Conservation (phyloP, 1,284 basidiomycete species). For the Hemileia vastatrix region DNA sequence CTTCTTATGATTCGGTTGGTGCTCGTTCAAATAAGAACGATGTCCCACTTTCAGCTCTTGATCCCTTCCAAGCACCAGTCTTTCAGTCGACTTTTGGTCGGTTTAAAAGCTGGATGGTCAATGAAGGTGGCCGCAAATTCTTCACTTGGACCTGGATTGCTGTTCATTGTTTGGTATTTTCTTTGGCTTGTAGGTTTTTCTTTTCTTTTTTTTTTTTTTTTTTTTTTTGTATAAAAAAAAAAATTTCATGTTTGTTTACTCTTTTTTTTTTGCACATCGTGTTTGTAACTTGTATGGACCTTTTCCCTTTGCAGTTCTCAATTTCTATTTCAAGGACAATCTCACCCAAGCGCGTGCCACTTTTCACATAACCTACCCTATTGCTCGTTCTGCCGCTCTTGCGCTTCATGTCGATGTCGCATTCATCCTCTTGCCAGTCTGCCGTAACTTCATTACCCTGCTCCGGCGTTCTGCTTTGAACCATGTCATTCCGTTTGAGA, state of each 20-base stretch:
- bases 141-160: constrained; percentile 4
- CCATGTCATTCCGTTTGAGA: constrained; percentile 58
- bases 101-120: constrained; percentile 73
- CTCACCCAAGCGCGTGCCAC: constrained; percentile 26
- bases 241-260: neutral
- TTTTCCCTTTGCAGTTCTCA: neutral
- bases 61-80: constrained; percentile 12
- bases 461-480: constrained; percentile 71
- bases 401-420: constrained; percentile 76
- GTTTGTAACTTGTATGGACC: too few relatives aligned
- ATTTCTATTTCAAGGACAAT: constrained; percentile 28
- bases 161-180: neutral
- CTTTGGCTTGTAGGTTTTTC: neutral
- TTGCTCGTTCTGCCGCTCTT: constrained; percentile 71
- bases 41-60: constrained; percentile 25
- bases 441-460: constrained; percentile 77
- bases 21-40: constrained; percentile 35
- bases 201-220: neutral
- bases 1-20: neutral
- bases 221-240: too few relatives aligned
- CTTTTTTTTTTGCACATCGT: neutral
- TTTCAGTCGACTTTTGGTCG: constrained; percentile 18
- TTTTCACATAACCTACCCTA: constrained; percentile 47
- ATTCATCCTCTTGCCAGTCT: constrained; percentile 80
- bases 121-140: constrained; percentile 53